Percentiles rank a stretch among this genome's conserved stretches.
These are phyloP conservation scores for Nemania sp. DNA, from an alignment of 2,329 filamentous ascomycete species.

Conservation along the genomic window DNA sequence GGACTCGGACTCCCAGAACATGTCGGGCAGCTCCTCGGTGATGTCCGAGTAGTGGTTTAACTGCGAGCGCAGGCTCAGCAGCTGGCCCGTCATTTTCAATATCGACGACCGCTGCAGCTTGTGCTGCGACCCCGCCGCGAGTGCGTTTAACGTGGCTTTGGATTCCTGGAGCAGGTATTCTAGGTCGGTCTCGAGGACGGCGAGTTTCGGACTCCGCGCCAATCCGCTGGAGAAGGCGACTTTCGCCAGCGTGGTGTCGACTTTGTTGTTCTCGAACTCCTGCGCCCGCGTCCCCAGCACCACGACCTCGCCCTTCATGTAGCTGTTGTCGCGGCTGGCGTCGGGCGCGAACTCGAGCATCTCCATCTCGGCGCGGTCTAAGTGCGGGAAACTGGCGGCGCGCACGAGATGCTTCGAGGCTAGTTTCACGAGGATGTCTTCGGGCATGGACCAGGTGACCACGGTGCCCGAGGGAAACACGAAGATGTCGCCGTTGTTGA, in stretches of 20 bases:
- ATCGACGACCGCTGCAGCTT: constrained; percentile 76
- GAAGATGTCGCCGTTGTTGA: constrained; percentile 81
- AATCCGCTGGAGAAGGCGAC: constrained; percentile 96
- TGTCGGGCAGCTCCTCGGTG: constrained; percentile 90
- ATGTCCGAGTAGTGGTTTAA: constrained; percentile 97
- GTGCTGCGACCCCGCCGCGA: constrained; percentile 62
- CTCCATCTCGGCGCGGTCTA: constrained; percentile 76
- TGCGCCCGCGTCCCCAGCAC: constrained; percentile 77
- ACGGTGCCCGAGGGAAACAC: constrained; percentile 94
- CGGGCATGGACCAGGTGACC: constrained; percentile 86
- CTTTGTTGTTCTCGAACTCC: constrained; percentile 43
- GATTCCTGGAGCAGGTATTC: constrained; percentile 86
- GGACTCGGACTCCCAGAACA: constrained; percentile 97
- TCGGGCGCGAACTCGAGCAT: constrained; percentile 88
- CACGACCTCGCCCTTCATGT: constrained; percentile 85
- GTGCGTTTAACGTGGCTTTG: constrained; percentile 74
- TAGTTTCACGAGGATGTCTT: constrained; percentile 69
- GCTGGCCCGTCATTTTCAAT: constrained; percentile 88
- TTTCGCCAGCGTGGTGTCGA: constrained; percentile 77
- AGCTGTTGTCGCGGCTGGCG: constrained; percentile 69
- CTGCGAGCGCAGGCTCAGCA: constrained; percentile 85
- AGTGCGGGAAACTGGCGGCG: constrained; percentile 75
- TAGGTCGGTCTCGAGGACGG: constrained; percentile 83
- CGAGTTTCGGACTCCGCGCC: constrained; percentile 89
- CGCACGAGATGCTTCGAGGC: constrained; percentile 73